Conservation (phyloP, 345 rosid species). For the Bruguiera sexangula region DNA sequence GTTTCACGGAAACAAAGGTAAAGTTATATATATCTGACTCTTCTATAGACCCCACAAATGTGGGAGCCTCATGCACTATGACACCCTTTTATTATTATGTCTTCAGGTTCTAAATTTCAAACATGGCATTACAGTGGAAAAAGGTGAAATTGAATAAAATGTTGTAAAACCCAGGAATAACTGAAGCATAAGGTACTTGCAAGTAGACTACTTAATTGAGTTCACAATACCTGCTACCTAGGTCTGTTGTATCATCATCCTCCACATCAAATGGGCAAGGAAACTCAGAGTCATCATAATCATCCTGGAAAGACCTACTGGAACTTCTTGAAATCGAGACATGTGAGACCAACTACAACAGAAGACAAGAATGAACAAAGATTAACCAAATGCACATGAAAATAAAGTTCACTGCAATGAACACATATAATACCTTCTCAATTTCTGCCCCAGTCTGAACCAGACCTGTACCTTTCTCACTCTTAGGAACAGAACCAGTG, state of each 20-base stretch:
- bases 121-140: too few species aligned
- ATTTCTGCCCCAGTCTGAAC: constrained; percentile 37
- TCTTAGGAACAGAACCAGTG: constrained; percentile 39
- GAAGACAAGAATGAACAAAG: constrained; percentile 5
- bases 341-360: constrained; percentile 39
- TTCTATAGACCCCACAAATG: too few species aligned
- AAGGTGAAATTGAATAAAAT: too few species aligned
- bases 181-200: constrained; percentile 1
- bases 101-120: too few species aligned
- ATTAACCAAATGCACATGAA: constrained; percentile 6
- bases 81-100: too few species aligned
- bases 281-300: constrained; percentile 71
- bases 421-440: constrained; percentile 59
- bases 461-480: constrained; percentile 38
- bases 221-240: constrained; percentile 57
- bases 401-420: constrained; percentile 1
- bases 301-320: constrained; percentile 73
- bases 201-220: neutral
- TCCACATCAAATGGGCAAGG: constrained; percentile 83
- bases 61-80: too few species aligned
- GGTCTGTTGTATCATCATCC: constrained; percentile 56
- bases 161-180: neutral
- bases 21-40: too few species aligned
- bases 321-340: constrained; percentile 72
- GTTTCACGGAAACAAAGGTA: too few species aligned